These are phyloP conservation scores for Monosporascus ibericus DNA, from an alignment of 2,329 filamentous ascomycete genomes.

Conservation along the genomic window DNA sequence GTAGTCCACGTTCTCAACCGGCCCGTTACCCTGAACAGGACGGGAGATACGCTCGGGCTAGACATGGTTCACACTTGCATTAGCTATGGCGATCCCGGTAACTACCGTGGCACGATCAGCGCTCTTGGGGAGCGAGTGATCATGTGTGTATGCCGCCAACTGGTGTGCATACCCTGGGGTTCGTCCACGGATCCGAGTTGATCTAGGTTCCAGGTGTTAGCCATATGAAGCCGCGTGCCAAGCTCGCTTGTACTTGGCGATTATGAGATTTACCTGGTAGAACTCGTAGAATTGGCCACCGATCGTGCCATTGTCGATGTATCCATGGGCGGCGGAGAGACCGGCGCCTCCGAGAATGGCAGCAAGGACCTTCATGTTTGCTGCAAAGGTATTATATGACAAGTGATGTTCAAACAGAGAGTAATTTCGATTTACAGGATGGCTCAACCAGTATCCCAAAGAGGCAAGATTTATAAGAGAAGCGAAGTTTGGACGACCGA, in stretches of 20 bases:
- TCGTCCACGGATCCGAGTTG: conserved; percentile 26
- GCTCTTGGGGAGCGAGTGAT: background rate
- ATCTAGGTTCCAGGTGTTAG: background rate
- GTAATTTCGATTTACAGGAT: background rate
- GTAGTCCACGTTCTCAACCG: conserved; percentile 45
- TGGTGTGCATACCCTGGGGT: conserved; percentile 32
- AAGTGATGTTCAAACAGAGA: background rate
- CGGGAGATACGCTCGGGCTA: conserved; percentile 49
- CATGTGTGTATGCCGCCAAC: no score
- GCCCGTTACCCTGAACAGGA: conserved; percentile 51
- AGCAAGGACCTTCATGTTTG: conserved; percentile 23
- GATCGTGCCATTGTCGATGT: conserved; percentile 40
- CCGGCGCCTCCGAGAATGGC: conserved; percentile 28
- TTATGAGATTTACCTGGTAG: conserved; percentile 22
- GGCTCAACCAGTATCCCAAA: background rate
- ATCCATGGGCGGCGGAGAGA: conserved; percentile 42
- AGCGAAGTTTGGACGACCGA: background rate
- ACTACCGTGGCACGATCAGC: background rate
- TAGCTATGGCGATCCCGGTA: conserved; percentile 2
- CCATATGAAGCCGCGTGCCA: conserved; percentile 1
- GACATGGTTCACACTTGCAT: background rate
- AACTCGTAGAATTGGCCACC: conserved; percentile 32
- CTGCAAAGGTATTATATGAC: background rate
- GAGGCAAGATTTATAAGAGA: background rate
- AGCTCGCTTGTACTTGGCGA: background rate